Evolutionary conservation across 2,329 filamentous ascomycete genomes (phyloP).

Genomic region (Cercospora sp.): DNA sequence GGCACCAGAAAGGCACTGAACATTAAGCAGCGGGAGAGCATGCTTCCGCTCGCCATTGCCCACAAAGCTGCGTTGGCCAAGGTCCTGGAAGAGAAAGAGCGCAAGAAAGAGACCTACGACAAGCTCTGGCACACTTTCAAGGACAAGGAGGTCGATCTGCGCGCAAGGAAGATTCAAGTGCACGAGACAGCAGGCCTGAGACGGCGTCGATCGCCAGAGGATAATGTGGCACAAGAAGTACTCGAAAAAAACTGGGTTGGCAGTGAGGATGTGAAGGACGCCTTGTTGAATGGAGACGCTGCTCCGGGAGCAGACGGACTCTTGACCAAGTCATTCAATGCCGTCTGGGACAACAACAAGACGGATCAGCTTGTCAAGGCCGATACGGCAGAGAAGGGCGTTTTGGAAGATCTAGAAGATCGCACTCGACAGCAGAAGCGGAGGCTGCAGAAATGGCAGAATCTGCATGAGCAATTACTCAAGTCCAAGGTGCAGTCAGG

Average conservation of each 20-base stretch:
- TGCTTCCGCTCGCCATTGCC: constrained; percentile 70
- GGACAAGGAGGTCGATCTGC: constrained; percentile 51
- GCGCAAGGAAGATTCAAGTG: constrained; percentile 49
- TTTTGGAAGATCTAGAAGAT: constrained; percentile 70
- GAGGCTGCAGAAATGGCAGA: constrained; percentile 71
- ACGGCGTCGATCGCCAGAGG: constrained; percentile 31
- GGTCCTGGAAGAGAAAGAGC: constrained; percentile 61
- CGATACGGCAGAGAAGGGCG: constrained; percentile 53
- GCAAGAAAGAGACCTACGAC: constrained; percentile 58
- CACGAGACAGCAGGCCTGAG: constrained; percentile 21
- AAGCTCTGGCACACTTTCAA: constrained; percentile 61
- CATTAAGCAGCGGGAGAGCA: constrained; percentile 38
- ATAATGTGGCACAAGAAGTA: constrained; percentile 53
- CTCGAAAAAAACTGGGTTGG: constrained; percentile 77
- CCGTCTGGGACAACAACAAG: constrained; percentile 68
- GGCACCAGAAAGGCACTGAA: constrained; percentile 44
- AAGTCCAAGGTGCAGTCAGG: constrained; percentile 19
- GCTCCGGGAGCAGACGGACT: constrained; percentile 60
- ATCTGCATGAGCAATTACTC: constrained; percentile 55
- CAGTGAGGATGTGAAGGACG: constrained; percentile 70
- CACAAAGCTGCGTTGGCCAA: constrained; percentile 68
- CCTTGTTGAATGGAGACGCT: constrained; percentile 67
- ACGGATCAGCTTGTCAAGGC: constrained; percentile 42
- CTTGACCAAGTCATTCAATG: constrained; percentile 63
- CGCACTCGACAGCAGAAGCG: constrained; percentile 67